phyloP scores from a whole-genome alignment of 371 early-diverging fungal genomes.

The Globomyces sp. region DNA sequence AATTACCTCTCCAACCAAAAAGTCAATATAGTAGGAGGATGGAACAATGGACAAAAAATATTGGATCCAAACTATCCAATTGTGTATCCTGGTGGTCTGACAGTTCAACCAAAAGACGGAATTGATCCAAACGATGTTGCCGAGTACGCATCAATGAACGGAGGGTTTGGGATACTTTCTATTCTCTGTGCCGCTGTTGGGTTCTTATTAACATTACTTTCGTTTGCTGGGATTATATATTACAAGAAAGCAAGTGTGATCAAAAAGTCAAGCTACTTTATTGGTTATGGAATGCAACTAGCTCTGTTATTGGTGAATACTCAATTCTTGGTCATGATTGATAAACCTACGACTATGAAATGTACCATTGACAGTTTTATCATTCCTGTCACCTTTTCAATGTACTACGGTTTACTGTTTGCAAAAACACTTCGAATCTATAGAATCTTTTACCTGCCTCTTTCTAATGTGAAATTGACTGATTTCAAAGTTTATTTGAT shows the following conservation, averaged over 20 bases:
- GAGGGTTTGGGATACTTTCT: neutral
- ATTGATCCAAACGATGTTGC: neutral
- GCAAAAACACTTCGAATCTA: slow-evolving; percentile 7
- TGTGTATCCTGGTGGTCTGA: neutral
- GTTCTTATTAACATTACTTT: neutral
- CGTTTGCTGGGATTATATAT: neutral
- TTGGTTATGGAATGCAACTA: slow-evolving; percentile 4
- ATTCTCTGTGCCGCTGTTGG: neutral
- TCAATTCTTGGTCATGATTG: neutral
- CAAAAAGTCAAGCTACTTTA: neutral
- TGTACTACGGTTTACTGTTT: slow-evolving; percentile 14
- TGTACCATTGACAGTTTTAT: neutral
- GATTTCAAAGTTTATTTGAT: neutral
- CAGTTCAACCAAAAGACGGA: neutral
- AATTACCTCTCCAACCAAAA: neutral
- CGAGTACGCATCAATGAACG: neutral
- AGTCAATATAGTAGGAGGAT: slow-evolving; percentile 2
- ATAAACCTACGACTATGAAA: neutral
- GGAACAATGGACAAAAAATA: slow-evolving; percentile 1
- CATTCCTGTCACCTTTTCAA: slow-evolving; percentile 8
- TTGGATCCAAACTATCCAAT: too few species aligned
- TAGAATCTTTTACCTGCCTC: neutral
- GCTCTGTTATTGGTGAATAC: neutral
- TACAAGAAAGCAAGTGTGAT: neutral
- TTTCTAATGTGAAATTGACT: neutral